Conservation (phyloP, 1,284 basidiomycete genomes). For the Ustilago xerochloae region DNA sequence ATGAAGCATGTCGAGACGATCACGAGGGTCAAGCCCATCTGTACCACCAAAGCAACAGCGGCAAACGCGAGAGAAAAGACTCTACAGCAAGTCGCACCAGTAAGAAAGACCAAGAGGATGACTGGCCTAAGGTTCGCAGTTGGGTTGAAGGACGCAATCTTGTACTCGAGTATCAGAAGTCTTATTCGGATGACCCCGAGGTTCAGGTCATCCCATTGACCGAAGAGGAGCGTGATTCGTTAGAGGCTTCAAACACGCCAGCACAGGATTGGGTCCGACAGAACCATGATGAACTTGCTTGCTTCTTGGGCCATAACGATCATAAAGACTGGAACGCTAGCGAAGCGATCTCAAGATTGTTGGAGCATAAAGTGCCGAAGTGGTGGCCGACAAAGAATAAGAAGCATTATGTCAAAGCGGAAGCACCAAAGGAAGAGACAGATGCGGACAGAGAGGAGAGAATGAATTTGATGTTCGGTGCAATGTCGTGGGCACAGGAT, state of each 20-base stretch:
- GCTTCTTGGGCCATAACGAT: constrained; percentile 43
- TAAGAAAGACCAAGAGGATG: constrained; percentile 21
- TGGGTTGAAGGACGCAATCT: constrained; percentile 66
- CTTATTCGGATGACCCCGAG: constrained; percentile 51
- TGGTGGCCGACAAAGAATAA: constrained; percentile 41
- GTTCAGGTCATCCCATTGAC: constrained; percentile 59
- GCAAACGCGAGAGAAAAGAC: background rate
- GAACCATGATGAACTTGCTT: constrained; percentile 50
- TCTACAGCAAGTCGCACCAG: no score
- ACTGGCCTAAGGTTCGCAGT: constrained; percentile 54
- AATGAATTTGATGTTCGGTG: constrained; percentile 42
- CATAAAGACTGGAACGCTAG: constrained; percentile 44
- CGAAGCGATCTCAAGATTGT: constrained; percentile 42
- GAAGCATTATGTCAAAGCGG: constrained; percentile 37
- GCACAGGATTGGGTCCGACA: constrained; percentile 53
- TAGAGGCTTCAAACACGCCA: constrained; percentile 46
- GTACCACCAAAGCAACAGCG: background rate
- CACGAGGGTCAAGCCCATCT: constrained; percentile 35
- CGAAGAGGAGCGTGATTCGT: constrained; percentile 45
- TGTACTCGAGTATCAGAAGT: constrained; percentile 61
- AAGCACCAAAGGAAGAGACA: constrained; percentile 41
- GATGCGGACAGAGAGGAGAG: constrained; percentile 37
- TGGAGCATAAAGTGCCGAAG: constrained; percentile 43
- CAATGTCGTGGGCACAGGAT: constrained; percentile 47
- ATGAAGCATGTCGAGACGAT: constrained; percentile 34